Percentiles rank a stretch among this genome's conserved stretches.
Evolutionary conservation across 768 basidiomycete genomes (phyloP).

Genomic region (Mycena sanguinolenta): DNA sequence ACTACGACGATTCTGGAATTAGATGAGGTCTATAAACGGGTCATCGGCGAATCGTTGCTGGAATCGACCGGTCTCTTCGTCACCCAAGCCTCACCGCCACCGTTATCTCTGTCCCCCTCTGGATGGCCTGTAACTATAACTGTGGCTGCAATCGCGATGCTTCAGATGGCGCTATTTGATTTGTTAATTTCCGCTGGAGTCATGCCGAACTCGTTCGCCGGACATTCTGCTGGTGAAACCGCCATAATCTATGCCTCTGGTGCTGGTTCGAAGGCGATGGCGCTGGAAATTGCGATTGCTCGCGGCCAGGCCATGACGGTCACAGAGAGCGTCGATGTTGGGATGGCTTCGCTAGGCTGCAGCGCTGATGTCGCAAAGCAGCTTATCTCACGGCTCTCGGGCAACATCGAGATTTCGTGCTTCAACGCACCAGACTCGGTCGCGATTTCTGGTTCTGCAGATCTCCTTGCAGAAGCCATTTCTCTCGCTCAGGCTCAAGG

Average conservation of each 20-base stretch:
- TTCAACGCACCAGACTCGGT: neutral
- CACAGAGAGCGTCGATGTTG: no score
- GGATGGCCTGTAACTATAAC: conserved; percentile 39
- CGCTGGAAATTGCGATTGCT: conserved; percentile 49
- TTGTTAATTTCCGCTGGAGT: conserved; percentile 41
- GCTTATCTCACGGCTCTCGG: neutral
- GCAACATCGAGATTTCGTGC: neutral
- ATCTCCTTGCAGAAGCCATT: neutral
- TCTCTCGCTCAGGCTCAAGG: no score
- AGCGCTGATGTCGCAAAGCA: conserved; percentile 47
- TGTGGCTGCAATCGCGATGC: conserved; percentile 45
- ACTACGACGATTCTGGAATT: no score
- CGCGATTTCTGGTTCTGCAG: neutral
- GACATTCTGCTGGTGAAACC: conserved; percentile 53
- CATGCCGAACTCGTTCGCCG: conserved; percentile 44
- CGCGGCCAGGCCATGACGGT: no score
- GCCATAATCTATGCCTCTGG: conserved; percentile 50
- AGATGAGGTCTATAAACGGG: conserved; percentile 40
- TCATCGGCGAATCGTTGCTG: conserved; percentile 44
- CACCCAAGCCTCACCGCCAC: neutral
- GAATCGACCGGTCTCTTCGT: conserved; percentile 46
- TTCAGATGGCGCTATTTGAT: conserved; percentile 52
- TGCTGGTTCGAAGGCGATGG: conserved; percentile 44
- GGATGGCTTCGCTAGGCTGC: no score
- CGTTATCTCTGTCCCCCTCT: neutral